Percentiles rank a stretch among this genome's conserved stretches.
phyloP scores from a whole-genome alignment of 2,329 filamentous ascomycete species.

The Nemania abortiva region DNA sequence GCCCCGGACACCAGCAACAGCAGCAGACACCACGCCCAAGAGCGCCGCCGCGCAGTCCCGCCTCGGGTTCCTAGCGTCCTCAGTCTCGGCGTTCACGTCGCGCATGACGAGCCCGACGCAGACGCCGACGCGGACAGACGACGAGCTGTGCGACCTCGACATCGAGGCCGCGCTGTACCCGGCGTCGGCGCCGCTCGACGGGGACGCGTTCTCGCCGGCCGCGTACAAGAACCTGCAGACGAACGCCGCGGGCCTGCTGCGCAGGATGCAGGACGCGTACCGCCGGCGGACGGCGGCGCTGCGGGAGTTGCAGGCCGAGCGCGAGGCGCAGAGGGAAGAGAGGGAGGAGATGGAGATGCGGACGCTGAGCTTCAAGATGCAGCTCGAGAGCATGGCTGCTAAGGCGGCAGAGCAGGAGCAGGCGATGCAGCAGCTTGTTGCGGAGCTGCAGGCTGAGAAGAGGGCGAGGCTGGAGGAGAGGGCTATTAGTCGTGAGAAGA shows the following conservation, averaged over 20 bases:
- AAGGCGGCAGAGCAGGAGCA: constrained; percentile 66
- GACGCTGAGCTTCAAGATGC: constrained; percentile 66
- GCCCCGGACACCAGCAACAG: constrained; percentile 42
- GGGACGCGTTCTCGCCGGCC: constrained; percentile 68
- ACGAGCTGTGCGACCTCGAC: constrained; percentile 68
- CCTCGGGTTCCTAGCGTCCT: constrained; percentile 61
- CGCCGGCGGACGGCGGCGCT: constrained; percentile 64
- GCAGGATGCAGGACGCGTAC: constrained; percentile 70
- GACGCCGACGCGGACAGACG: constrained; percentile 53
- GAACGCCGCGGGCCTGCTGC: constrained; percentile 67
- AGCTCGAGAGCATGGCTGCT: constrained; percentile 70
- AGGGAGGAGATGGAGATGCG: constrained; percentile 67
- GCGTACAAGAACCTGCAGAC: constrained; percentile 71
- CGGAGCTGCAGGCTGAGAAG: constrained; percentile 66
- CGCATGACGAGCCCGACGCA: constrained; percentile 51
- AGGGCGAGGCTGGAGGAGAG: constrained; percentile 57
- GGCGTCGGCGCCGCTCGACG: constrained; percentile 54
- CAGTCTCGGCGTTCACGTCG: constrained; percentile 59
- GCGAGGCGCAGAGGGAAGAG: constrained; percentile 66
- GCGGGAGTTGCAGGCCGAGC: constrained; percentile 65
- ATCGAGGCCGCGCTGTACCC: constrained; percentile 68
- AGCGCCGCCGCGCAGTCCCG: constrained; percentile 53
- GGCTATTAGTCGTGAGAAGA: constrained; percentile 48
- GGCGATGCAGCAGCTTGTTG: constrained; percentile 62
- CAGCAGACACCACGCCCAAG: constrained; percentile 51